Percentiles rank a stretch among this genome's conserved stretches.
Evolutionary conservation across 2,329 filamentous ascomycete species (phyloP).

Genomic region (Fusarium udum): DNA sequence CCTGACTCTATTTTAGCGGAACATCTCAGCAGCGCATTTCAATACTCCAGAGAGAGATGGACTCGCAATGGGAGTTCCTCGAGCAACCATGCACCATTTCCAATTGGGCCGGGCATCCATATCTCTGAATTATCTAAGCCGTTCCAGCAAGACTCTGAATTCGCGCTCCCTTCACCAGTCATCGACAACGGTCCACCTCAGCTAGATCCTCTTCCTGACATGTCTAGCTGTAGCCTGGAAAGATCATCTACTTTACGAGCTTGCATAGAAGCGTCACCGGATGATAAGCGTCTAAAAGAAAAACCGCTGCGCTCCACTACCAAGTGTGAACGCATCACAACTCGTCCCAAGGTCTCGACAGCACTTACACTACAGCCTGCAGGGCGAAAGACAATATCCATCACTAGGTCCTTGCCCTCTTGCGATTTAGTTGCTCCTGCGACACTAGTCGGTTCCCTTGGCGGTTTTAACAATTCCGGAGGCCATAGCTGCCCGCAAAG

Average conservation of each 20-base stretch:
- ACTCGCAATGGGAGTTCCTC: slow-evolving; percentile 32
- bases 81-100: neutral
- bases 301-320: slow-evolving; percentile 11
- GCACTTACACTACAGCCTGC: slow-evolving; percentile 16
- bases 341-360: neutral
- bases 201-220: slow-evolving; percentile 43
- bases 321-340: neutral
- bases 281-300: slow-evolving; percentile 45
- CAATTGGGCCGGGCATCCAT: neutral
- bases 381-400: slow-evolving; percentile 19
- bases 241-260: slow-evolving; percentile 45
- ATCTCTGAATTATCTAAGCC: neutral
- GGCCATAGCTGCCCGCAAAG: neutral
- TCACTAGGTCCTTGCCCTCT: neutral
- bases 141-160: neutral
- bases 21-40: slow-evolving; percentile 43
- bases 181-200: slow-evolving; percentile 37
- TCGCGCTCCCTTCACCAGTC: neutral
- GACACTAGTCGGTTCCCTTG: neutral
- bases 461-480: neutral
- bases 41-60: slow-evolving; percentile 42
- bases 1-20: neutral
- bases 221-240: slow-evolving; percentile 37
- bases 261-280: slow-evolving; percentile 45
- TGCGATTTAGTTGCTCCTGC: neutral